These are phyloP conservation scores for Catunica adiposa DNA, from an alignment of 2,329 filamentous ascomycete species.

Conservation along the genomic window DNA sequence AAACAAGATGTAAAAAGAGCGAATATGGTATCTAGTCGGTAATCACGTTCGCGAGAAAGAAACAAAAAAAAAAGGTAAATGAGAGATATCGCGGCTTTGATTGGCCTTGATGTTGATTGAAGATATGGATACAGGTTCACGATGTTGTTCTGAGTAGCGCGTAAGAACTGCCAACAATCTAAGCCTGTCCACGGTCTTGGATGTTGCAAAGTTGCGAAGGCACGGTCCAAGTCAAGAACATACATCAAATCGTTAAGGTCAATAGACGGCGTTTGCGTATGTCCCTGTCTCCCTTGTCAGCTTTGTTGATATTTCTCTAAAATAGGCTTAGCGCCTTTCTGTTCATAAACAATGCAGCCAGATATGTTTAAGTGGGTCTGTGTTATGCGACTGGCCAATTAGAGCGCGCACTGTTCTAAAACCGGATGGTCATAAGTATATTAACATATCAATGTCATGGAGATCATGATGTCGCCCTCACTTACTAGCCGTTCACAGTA, in stretches of 20 bases:
- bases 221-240: not conserved
- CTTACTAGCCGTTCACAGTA: not conserved
- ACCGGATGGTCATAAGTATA: not conserved
- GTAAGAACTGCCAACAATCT: not conserved
- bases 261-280: not conserved
- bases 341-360: slow-evolving; percentile 2
- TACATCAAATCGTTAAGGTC: not conserved
- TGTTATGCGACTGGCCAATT: not conserved
- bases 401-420: not conserved
- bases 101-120: no score
- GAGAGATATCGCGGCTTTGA: not conserved
- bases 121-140: not conserved
- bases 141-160: not conserved
- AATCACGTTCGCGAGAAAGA: not conserved
- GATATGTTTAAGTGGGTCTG: not conserved
- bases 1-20: not conserved
- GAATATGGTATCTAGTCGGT: not conserved
- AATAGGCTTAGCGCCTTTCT: slow-evolving; percentile 5
- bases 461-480: not conserved
- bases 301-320: slow-evolving; percentile 8
- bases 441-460: not conserved
- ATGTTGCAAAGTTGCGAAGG: not conserved
- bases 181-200: not conserved
- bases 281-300: slow-evolving; percentile 1
- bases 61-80: not conserved